These are phyloP conservation scores for Rhizophagus prolifer DNA, from an alignment of 192 early-diverging fungal genomes.

Conservation along the genomic window DNA sequence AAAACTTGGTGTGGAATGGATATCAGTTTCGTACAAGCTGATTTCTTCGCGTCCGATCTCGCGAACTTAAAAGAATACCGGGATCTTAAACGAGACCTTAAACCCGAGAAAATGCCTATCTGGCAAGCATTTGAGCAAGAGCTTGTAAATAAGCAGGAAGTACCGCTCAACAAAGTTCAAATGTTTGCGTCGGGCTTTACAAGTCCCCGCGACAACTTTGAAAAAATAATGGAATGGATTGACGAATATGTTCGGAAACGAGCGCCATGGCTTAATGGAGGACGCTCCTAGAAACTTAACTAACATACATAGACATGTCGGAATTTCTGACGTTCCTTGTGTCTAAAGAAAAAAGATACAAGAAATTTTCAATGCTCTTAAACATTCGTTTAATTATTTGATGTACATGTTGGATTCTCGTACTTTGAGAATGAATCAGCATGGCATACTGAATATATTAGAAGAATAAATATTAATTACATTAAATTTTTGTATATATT, in stretches of 20 bases:
- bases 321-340: too few relatives aligned
- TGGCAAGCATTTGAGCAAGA: not conserved
- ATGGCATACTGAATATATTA: too few relatives aligned
- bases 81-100: not conserved
- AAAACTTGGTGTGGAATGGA: not conserved
- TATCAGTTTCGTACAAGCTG: not conserved
- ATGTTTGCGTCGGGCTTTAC: not conserved
- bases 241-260: not conserved
- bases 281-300: not conserved
- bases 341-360: too few relatives aligned
- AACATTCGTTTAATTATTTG: too few relatives aligned
- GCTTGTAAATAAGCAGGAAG: not conserved
- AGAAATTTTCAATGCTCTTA: too few relatives aligned
- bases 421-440: too few relatives aligned
- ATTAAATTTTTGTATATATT: not conserved
- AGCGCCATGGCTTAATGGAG: not conserved
- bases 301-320: too few relatives aligned
- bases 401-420: too few relatives aligned
- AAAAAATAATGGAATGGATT: not conserved
- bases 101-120: not conserved
- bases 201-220: not conserved
- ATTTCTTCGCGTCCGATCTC: not conserved
- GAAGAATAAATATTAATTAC: too few relatives aligned
- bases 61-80: not conserved
- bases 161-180: not conserved